Evolutionary conservation across 2,329 filamentous ascomycete genomes (phyloP), one percentile per base, ranked within the genome.

Genomic region (Ramichloridium luteum): DNA sequence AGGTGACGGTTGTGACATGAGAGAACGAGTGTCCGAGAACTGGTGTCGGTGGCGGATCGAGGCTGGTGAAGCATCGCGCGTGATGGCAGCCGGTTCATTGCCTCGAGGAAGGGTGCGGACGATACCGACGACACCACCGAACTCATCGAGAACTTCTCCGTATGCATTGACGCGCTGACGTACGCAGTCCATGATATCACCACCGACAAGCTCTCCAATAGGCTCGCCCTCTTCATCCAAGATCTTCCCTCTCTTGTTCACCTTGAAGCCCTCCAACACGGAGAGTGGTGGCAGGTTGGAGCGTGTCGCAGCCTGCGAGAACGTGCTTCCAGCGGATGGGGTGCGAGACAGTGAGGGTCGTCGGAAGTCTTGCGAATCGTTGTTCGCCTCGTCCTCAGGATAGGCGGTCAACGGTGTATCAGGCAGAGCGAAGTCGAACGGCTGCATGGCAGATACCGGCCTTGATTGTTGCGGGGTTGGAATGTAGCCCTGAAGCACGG

Each of bases 191-290:
- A 56, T 50, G 33, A 55, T 39, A 18, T 65, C 62, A 13, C 62
- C 62, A 16, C 64, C 60, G 32, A 53, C 51, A 14, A 65, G 56
- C 48, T 65, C 57, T 18, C 62, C 62, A 38, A 65, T 64, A 30
- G 57, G 52, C 31, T 65, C 61, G 13, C 62, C 62, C 22, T 65
- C 62, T 32, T 59, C 57, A 35, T 65, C 57, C 22, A 66, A 54
- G 16, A 66, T 56, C 43, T 60, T 60, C 45, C 62, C 62, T 46
- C 65, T 67, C 55, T 67, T 69, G 52, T 69, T 70, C 46, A 70
- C 64, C 49, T 68, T 69, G 30, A 65, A 56, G 30, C 66, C 62
- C 46, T 69, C 56, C 25, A 67, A 37, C 38, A 61, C 60, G 9
- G 55, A 56, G 4, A 64, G 50, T 25, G 58, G 55, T 29, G 59